Base-by-base conservation (phyloP, 2,329 filamentous ascomycete species). In the Daldinia eschscholtzii region DNA sequence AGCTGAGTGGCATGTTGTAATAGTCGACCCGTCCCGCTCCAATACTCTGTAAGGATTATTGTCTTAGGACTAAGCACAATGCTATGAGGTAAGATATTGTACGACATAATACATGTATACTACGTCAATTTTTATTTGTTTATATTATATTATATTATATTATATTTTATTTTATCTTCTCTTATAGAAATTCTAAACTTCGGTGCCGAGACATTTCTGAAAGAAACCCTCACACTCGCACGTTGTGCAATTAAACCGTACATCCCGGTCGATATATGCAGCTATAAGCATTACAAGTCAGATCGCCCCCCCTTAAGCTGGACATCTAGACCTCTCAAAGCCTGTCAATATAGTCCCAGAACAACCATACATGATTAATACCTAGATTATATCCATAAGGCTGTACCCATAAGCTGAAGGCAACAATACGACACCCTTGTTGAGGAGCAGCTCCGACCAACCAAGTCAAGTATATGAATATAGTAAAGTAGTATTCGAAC, bases 1-100 rank as follows among this genome's bases (percentile, higher is more conserved):
- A 52, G 46, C 28, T 52, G 46, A 33, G 46, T 6, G 28, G 6
- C 46, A 39, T 18, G 46, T 52, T 52, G 26, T 52, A 18, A 52
- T 33, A 33, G 33, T 52, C n/a, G 7, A n/a, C 26, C 46, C 28
- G 33, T 10, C 15, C 12, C 26, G 7, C 15, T 30, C 46, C 26
- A 33, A 33, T 52, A 10, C 18, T 33, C 26, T n/a, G 26, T 52
- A 30, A 33, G 46, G 33, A 52, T 9, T 52, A 18, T 52, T n/a
- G 15, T 52, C 46, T 33, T 33, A 33, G 26, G 6, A n/a, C 46
- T 4, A 15, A 33, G 9, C 15, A n/a, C 26, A 30, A 52, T 30
- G 18, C 5, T 6, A 50, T 30, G 46, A 30, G 13, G 46, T 52
- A 13, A 52, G 46, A 33, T 52, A 33, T 18, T 30, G 15, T 52